These are phyloP conservation scores for Lumnitzera racemosa DNA, from an alignment of 345 rosid species.

Conservation along the genomic window DNA sequence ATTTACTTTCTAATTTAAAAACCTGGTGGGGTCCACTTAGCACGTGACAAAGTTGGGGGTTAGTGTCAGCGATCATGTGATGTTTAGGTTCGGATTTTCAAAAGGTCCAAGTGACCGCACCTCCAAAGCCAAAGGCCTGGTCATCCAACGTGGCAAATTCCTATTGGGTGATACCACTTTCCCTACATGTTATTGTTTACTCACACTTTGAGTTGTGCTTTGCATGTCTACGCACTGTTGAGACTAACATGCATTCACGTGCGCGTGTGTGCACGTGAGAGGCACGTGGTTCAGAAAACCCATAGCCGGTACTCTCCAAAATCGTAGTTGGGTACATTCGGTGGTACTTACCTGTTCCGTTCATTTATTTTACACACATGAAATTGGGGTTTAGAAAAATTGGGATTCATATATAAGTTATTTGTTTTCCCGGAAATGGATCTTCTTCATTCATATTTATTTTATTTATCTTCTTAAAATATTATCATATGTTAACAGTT, in stretches of 20 bases:
- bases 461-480: no score
- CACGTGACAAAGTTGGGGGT: conserved; percentile 50
- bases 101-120: no score
- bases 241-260: conserved; percentile 30
- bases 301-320: not conserved
- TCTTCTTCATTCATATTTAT: no score
- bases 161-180: conserved; percentile 14
- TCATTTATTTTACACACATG: no score
- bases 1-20: not conserved
- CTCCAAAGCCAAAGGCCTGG: conserved; percentile 1
- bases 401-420: no score
- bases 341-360: no score
- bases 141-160: conserved; percentile 33
- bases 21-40: conserved; percentile 23
- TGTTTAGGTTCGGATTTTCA: not conserved
- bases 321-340: no score
- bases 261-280: conserved; percentile 17
- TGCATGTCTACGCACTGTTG: conserved; percentile 10
- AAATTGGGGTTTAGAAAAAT: no score
- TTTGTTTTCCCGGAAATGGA: no score
- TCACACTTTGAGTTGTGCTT: conserved; percentile 39
- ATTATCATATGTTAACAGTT: no score
- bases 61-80: conserved; percentile 65
- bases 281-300: conserved; percentile 4
- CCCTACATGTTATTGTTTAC: conserved; percentile 16